These are phyloP conservation scores for Arctium lappa DNA, from an alignment of 129 eudicot species.

Conservation along the genomic window DNA sequence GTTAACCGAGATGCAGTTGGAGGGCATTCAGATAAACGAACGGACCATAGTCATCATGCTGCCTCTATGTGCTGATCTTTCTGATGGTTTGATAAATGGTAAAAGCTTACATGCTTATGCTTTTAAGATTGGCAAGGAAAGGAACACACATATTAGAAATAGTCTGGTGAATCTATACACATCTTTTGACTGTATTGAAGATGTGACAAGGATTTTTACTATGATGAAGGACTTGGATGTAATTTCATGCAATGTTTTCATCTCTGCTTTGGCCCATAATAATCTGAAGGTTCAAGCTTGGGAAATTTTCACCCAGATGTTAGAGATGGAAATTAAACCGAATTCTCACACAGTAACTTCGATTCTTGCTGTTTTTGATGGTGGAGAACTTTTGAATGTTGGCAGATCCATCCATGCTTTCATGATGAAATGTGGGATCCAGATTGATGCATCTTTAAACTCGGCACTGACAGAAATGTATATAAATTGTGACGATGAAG, in stretches of 20 bases:
- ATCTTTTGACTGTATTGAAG: constrained; percentile 27
- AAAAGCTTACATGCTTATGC: constrained; percentile 51
- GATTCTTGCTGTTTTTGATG: constrained; percentile 28
- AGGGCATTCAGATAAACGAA: constrained; percentile 37
- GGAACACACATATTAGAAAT: constrained; percentile 32
- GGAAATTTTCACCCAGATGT: constrained; percentile 37
- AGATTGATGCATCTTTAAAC: constrained; percentile 36
- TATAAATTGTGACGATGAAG: constrained; percentile 45
- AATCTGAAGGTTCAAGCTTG: constrained; percentile 35
- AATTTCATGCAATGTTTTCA: constrained; percentile 45
- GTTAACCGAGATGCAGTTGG: constrained; percentile 36
- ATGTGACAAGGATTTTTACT: constrained; percentile 29
- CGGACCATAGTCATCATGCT: constrained; percentile 40
- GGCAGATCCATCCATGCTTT: constrained; percentile 54
- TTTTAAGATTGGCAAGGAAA: constrained; percentile 39
- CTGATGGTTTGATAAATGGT: constrained; percentile 32
- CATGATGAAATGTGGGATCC: constrained; percentile 37
- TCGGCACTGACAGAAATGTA: constrained; percentile 64
- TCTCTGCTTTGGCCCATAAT: constrained; percentile 36
- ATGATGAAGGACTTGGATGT: constrained; percentile 28
- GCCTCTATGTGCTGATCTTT: constrained; percentile 30
- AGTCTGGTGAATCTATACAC: constrained; percentile 46
- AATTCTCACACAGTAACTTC: constrained; percentile 48
- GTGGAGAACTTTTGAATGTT: constrained; percentile 10
- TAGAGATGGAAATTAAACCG: constrained; percentile 32